Conservation (phyloP, 2,329 filamentous ascomycete genomes). For the Pseudopyricularia javanii region DNA sequence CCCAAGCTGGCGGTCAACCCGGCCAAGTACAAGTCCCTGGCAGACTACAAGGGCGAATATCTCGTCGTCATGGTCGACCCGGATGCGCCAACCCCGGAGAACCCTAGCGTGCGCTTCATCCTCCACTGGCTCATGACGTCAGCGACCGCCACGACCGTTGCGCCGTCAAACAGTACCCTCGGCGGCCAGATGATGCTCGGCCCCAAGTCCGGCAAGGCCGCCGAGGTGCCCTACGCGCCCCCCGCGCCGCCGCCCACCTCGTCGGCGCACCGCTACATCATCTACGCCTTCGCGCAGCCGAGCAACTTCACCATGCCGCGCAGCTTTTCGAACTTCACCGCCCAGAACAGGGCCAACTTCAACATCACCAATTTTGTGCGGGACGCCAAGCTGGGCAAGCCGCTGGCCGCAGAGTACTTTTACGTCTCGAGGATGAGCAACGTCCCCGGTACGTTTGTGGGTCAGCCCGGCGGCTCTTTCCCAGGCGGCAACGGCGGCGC, state of each 20-base stretch:
- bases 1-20: conserved; percentile 3
- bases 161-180: neutral
- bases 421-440: conserved; percentile 3
- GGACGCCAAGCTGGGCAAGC: conserved; percentile 3
- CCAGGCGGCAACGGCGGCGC: conserved; percentile 5
- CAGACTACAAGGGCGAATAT: conserved; percentile 2
- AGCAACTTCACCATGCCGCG: conserved; percentile 2
- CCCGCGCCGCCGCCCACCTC: conserved; percentile 3
- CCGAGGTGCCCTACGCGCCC: conserved; percentile 2
- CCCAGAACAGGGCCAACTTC: conserved; percentile 3
- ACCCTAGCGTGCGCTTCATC: conserved; percentile 4
- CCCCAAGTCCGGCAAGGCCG: neutral
- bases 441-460: conserved; percentile 5
- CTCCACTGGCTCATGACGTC: conserved; percentile 6
- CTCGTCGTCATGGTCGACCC: conserved; percentile 5
- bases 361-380: conserved; percentile 4
- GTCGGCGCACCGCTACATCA: conserved; percentile 6
- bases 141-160: neutral
- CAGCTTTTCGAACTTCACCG: neutral
- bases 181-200: conserved; percentile 1
- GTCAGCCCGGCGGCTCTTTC: conserved; percentile 2
- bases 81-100: conserved; percentile 4
- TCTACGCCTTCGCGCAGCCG: conserved; percentile 6
- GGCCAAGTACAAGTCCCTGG: neutral
- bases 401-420: conserved; percentile 6